Evolutionary conservation across 2,329 filamentous ascomycete genomes (phyloP).

Genomic region (Calycina marina): DNA sequence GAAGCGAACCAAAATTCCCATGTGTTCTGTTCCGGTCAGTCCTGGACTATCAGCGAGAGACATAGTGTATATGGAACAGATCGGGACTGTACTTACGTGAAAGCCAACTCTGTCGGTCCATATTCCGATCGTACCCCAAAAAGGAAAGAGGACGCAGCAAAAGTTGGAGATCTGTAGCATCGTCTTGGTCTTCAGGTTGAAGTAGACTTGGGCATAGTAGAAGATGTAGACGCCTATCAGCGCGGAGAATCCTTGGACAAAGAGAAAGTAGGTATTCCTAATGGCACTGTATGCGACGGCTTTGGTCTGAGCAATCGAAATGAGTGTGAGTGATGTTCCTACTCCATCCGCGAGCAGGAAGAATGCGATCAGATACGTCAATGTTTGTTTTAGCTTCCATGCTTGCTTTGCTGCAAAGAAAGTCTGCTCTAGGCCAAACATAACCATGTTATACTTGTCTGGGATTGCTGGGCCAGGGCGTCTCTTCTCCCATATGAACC

Average conservation of each 20-base stretch:
- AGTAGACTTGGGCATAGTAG: constrained; percentile 16
- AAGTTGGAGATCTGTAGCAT: constrained; percentile 20
- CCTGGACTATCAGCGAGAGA: too few relatives aligned
- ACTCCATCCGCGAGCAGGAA: constrained; percentile 21
- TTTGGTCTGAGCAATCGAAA: constrained; percentile 19
- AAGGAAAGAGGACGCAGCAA: constrained; percentile 13
- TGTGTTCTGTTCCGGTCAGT: too few relatives aligned
- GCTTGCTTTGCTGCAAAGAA: constrained; percentile 17
- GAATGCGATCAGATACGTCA: constrained; percentile 19
- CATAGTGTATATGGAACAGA: too few relatives aligned
- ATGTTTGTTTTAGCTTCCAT: constrained; percentile 19
- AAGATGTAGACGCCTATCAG: constrained; percentile 15
- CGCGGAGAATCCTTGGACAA: constrained; percentile 18
- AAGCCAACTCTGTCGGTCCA: constrained; percentile 19
- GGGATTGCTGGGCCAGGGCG: constrained; percentile 19
- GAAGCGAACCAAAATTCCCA: constrained; percentile 23
- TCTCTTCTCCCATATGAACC: constrained; percentile 22
- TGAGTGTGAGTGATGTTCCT: constrained; percentile 15
- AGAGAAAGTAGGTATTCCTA: constrained; percentile 18
- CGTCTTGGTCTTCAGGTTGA: constrained; percentile 18
- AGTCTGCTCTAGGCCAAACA: constrained; percentile 20
- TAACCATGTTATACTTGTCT: constrained; percentile 17
- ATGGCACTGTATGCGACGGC: constrained; percentile 19
- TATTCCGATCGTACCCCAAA: constrained; percentile 21
- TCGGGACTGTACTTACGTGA: too few relatives aligned